Conservation (phyloP, 169 alveolate species). For the Plasmodium yoelii region DNA sequence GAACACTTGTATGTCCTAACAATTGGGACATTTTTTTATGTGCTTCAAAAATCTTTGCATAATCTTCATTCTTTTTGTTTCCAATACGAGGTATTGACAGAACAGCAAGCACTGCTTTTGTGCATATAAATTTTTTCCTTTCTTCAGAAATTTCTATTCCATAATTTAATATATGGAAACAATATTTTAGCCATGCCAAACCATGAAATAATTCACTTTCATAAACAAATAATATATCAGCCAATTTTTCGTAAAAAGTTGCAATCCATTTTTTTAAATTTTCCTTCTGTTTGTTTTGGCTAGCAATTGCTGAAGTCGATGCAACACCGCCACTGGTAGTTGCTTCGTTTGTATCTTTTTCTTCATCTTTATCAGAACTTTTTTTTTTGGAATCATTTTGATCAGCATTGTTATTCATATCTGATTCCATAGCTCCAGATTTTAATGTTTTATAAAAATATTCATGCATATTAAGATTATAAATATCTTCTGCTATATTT, state of each 20-base stretch:
- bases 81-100: conserved; percentile 83
- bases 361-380: not conserved
- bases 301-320: conserved; percentile 76
- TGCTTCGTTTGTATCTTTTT: conserved; percentile 15
- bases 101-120: conserved; percentile 91
- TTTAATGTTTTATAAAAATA: conserved; percentile 75
- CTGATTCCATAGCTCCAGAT: conserved; percentile 32
- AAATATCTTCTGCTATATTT: conserved; percentile 95
- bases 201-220: conserved; percentile 96
- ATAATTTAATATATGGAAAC: conserved; percentile 88
- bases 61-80: conserved; percentile 76
- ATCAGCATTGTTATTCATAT: conserved; percentile 9
- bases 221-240: conserved; percentile 93
- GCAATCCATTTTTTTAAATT: conserved; percentile 91
- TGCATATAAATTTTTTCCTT: conserved; percentile 85
- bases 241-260: conserved; percentile 92
- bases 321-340: not conserved
- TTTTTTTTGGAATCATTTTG: not conserved
- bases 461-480: conserved; percentile 87
- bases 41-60: conserved; percentile 83
- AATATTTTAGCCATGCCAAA: conserved; percentile 89
- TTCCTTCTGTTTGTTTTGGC: conserved; percentile 83
- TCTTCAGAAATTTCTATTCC: conserved; percentile 87
- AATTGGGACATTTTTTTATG: conserved; percentile 89
- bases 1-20: conserved; percentile 89